These are phyloP conservation scores for Gryganskiella cystojenkinii DNA, from an alignment of 192 early-diverging fungal genomes.

Conservation along the genomic window DNA sequence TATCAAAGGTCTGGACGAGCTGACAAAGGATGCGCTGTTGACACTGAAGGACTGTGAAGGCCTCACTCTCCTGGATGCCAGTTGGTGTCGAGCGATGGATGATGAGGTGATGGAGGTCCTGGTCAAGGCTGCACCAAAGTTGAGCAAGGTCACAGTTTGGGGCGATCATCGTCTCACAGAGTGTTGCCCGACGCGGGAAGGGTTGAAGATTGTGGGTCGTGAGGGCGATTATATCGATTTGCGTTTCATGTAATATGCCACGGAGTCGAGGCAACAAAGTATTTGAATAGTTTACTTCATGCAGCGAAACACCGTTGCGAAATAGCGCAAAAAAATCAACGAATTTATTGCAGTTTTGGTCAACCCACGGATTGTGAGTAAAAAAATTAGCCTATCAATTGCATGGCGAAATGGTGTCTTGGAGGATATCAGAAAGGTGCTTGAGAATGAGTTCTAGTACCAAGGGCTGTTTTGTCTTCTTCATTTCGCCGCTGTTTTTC, in stretches of 20 bases:
- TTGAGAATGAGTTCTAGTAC: no score
- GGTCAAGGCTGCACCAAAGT: conserved; percentile 55
- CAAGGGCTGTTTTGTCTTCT: no score
- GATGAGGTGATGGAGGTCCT: conserved; percentile 75
- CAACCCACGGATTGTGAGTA: no score
- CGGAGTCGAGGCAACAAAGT: no score
- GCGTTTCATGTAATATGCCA: conserved; percentile 21
- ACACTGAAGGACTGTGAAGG: conserved; percentile 45
- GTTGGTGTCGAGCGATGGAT: conserved; percentile 81
- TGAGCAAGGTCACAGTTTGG: conserved; percentile 73
- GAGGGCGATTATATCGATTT: conserved; percentile 63
- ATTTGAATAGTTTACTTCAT: no score
- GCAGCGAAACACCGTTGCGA: no score
- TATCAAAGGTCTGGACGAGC: conserved; percentile 78
- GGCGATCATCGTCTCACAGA: conserved; percentile 78
- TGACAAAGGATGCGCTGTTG: conserved; percentile 65
- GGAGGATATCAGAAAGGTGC: no score
- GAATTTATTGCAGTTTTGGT: no score
- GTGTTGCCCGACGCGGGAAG: conserved; percentile 58
- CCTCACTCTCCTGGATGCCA: conserved; percentile 71
- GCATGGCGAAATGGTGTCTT: no score
- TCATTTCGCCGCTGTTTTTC: no score
- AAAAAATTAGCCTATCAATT: no score
- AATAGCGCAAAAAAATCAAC: no score
- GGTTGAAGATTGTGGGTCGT: conserved; percentile 64